A percentile compares a stretch with the other conserved stretches of the same genome.
Conservation (phyloP, 805 yeast genomes). For the Kluyveromyces starmeri region DNA sequence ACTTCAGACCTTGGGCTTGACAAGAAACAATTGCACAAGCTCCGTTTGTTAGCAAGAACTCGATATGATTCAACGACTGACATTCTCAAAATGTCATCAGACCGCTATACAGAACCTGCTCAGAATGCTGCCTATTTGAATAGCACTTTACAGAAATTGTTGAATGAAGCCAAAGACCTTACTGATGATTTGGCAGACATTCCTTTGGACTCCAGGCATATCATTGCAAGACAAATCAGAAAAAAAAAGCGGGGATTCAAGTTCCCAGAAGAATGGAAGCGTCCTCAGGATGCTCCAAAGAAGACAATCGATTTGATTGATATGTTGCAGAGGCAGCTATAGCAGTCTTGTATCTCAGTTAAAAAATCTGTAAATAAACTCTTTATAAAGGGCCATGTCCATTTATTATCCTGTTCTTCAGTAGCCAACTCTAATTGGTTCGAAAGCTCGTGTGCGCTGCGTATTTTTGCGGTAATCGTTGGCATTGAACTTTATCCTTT, state of each 20-base stretch:
- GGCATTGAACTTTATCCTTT: no score
- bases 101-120: slow-evolving; percentile 62
- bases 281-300: slow-evolving; percentile 63
- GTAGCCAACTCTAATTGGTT: no score
- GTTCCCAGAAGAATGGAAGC: slow-evolving; percentile 78
- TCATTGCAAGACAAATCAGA: slow-evolving; percentile 38
- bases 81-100: slow-evolving; percentile 54
- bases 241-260: slow-evolving; percentile 31
- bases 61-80: slow-evolving; percentile 61
- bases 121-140: slow-evolving; percentile 76
- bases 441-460: no score
- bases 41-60: slow-evolving; percentile 68
- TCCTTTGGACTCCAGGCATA: slow-evolving; percentile 74
- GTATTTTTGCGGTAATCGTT: no score
- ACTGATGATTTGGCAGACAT: slow-evolving; percentile 61
- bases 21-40: slow-evolving; percentile 54
- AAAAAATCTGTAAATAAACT: neutral
- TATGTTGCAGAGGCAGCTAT: slow-evolving; percentile 8
- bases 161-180: slow-evolving; percentile 55
- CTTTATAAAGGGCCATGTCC: no score
- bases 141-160: slow-evolving; percentile 50
- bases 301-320: slow-evolving; percentile 20
- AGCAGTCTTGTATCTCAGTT: neutral
- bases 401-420: no score
- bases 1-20: slow-evolving; percentile 46